phyloP scores from a whole-genome alignment of 2,329 filamentous ascomycete species.

The Byssoonygena ceratinophila region DNA sequence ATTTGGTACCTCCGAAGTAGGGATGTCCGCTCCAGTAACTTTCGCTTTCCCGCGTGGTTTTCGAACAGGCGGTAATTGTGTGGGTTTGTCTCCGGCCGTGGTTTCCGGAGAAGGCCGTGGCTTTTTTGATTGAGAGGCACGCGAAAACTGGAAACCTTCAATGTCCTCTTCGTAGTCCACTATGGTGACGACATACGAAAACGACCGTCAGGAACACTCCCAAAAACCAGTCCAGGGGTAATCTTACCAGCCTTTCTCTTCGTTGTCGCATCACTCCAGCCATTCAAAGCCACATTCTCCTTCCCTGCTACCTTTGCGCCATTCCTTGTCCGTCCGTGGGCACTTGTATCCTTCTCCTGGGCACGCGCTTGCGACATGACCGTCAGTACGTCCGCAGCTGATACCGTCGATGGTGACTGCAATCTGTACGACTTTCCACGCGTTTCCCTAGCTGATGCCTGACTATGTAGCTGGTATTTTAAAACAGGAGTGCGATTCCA shows the following conservation, averaged over 20 bases:
- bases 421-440: background rate
- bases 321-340: conserved; percentile 9
- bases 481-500: background rate
- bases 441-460: background rate
- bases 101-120: conserved; percentile 38
- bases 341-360: conserved; percentile 9
- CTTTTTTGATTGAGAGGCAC: conserved; percentile 56
- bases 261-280: conserved; percentile 19
- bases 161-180: conserved; percentile 59
- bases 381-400: background rate
- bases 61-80: conserved; percentile 22
- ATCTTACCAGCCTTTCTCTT: conserved; percentile 40
- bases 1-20: conserved; percentile 19
- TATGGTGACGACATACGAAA: background rate
- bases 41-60: conserved; percentile 30
- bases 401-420: background rate
- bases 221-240: background rate
- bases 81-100: conserved; percentile 25
- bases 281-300: conserved; percentile 4
- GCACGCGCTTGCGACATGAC: conserved; percentile 15
- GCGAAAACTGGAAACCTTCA: conserved; percentile 66
- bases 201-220: background rate
- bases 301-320: conserved; percentile 6
- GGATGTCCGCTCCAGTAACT: conserved; percentile 13
- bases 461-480: background rate